phyloP scores from a whole-genome alignment of 2,329 filamentous ascomycete species.

The Chaetomiaceae sp. region DNA sequence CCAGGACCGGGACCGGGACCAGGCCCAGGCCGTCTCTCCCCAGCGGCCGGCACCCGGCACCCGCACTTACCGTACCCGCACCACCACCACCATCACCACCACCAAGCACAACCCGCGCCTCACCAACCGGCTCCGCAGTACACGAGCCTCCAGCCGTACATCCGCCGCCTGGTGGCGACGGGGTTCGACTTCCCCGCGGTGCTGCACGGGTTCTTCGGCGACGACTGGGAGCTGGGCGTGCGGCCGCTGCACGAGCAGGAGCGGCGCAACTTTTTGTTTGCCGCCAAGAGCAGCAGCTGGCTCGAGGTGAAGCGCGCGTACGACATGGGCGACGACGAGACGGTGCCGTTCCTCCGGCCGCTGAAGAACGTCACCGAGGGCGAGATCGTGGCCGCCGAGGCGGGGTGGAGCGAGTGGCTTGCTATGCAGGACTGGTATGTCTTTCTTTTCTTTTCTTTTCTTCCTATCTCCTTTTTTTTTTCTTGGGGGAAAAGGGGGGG shows the following conservation, averaged over 20 bases:
- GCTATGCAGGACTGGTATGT: slow-evolving; percentile 82
- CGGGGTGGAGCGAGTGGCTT: slow-evolving; percentile 88
- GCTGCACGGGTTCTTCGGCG: slow-evolving; percentile 95
- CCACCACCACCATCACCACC: neutral
- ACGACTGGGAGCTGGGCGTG: slow-evolving; percentile 79
- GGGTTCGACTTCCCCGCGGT: slow-evolving; percentile 83
- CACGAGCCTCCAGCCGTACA: slow-evolving; percentile 79
- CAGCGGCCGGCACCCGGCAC: too few relatives aligned
- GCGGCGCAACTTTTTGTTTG: slow-evolving; percentile 89
- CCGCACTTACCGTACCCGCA: neutral
- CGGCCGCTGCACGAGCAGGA: slow-evolving; percentile 83
- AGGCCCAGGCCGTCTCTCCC: slow-evolving; percentile 22
- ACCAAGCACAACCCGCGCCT: neutral
- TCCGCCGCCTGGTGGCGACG: slow-evolving; percentile 83
- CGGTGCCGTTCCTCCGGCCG: slow-evolving; percentile 80
- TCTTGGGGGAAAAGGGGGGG: neutral
- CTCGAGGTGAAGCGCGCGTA: slow-evolving; percentile 84
- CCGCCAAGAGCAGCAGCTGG: slow-evolving; percentile 90
- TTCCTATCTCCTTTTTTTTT: neutral
- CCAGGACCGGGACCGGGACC: neutral
- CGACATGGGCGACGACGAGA: slow-evolving; percentile 79
- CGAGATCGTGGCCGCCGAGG: slow-evolving; percentile 79
- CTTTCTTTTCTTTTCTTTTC: neutral
- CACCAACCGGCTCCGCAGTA: too few relatives aligned
- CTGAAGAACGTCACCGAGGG: slow-evolving; percentile 70